These are phyloP conservation scores for Phoma herbarum DNA, from an alignment of 2,329 filamentous ascomycete species.

Conservation along the genomic window DNA sequence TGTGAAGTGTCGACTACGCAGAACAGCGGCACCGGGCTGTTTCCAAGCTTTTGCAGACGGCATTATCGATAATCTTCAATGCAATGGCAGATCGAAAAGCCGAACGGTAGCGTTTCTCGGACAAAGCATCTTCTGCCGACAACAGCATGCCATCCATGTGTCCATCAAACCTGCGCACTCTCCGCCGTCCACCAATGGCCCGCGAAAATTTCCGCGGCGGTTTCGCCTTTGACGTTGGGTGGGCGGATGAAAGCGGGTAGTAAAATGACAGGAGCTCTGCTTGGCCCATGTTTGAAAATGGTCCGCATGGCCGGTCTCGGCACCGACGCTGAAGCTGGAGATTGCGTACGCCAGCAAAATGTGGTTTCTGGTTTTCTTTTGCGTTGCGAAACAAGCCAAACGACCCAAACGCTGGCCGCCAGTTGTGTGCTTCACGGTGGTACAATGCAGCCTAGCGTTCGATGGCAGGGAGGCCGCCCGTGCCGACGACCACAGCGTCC, in stretches of 20 bases:
- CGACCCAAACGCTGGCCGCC: slow-evolving; percentile 46
- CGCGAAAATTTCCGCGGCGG: slow-evolving; percentile 43
- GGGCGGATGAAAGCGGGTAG: slow-evolving; percentile 23
- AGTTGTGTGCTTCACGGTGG: slow-evolving; percentile 45
- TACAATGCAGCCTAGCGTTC: slow-evolving; percentile 18
- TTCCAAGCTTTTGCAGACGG: slow-evolving; percentile 24
- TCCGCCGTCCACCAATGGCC: slow-evolving; percentile 37
- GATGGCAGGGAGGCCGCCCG: slow-evolving; percentile 29
- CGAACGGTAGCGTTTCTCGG: slow-evolving; percentile 23
- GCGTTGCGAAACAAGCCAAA: slow-evolving; percentile 43
- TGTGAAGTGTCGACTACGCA: slow-evolving; percentile 28
- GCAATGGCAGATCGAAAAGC: slow-evolving; percentile 19
- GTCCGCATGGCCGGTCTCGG: slow-evolving; percentile 34
- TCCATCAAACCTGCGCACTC: slow-evolving; percentile 47
- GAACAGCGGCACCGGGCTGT: slow-evolving; percentile 28
- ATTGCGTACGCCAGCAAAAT: slow-evolving; percentile 37
- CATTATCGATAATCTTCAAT: slow-evolving; percentile 26
- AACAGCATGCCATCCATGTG: slow-evolving; percentile 41
- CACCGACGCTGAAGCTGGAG: slow-evolving; percentile 30
- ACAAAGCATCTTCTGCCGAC: slow-evolving; percentile 41
- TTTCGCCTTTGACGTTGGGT: slow-evolving; percentile 30
- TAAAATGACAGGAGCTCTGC: slow-evolving; percentile 29
- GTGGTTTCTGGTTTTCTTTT: slow-evolving; percentile 27
- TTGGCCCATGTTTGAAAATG: slow-evolving; percentile 47
- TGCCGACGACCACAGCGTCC: slow-evolving; percentile 25